These are phyloP conservation scores for Fusarium heterosporum DNA, from an alignment of 2,329 filamentous ascomycete genomes.

Conservation along the genomic window DNA sequence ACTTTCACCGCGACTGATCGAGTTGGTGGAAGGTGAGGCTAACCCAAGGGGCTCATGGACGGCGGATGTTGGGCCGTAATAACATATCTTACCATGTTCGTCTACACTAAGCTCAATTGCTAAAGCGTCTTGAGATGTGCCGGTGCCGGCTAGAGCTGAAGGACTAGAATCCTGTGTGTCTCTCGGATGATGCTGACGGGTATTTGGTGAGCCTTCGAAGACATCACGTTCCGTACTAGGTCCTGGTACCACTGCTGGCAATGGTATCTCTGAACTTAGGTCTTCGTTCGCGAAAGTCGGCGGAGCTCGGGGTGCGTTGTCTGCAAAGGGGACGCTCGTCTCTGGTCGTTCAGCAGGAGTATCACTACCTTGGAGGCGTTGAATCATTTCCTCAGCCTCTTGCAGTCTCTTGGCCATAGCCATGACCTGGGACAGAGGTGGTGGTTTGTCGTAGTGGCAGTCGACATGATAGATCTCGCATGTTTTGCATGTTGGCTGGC, in stretches of 20 bases:
- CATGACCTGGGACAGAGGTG: background rate
- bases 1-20: background rate
- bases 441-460: slow-evolving; percentile 9
- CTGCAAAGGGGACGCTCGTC: background rate
- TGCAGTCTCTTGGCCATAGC: slow-evolving; percentile 9
- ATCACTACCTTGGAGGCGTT: background rate
- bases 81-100: slow-evolving; percentile 12
- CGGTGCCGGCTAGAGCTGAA: background rate
- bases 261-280: background rate
- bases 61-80: slow-evolving; percentile 7
- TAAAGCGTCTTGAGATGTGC: background rate
- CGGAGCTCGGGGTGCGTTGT: background rate
- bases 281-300: background rate
- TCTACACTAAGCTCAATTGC: slow-evolving; percentile 6
- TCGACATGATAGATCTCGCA: slow-evolving; percentile 16
- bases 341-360: background rate
- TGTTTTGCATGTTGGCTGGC: slow-evolving; percentile 16
- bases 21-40: slow-evolving; percentile 1
- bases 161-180: background rate
- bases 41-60: slow-evolving; percentile 2
- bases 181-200: background rate
- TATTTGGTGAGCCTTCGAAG: background rate
- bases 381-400: slow-evolving; percentile 4
- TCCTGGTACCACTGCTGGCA: too few relatives aligned
- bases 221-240: background rate